These are phyloP conservation scores for Gremmenia infestans DNA, from an alignment of 2,329 filamentous ascomycete genomes.

Conservation along the genomic window DNA sequence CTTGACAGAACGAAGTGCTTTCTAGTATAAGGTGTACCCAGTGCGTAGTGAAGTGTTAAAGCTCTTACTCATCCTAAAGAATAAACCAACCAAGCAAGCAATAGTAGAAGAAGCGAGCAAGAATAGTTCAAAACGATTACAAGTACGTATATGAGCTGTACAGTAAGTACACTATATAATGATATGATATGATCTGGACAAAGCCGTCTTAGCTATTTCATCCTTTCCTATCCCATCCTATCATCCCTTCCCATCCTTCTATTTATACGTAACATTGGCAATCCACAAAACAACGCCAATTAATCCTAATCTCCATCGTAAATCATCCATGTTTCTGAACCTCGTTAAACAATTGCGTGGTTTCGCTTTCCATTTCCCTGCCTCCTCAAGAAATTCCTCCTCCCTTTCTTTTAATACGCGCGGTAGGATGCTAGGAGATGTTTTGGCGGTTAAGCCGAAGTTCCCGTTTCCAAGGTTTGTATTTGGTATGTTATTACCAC, in stretches of 20 bases:
- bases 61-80: no score
- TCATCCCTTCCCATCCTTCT: neutral
- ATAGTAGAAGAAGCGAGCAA: no score
- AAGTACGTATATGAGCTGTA: no score
- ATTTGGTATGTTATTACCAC: neutral
- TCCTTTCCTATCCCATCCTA: neutral
- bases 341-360: neutral
- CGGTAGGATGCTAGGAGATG: neutral
- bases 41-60: no score
- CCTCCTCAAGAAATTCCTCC: neutral
- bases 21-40: no score
- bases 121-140: no score
- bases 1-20: no score
- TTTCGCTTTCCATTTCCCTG: neutral
- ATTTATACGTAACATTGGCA: slow-evolving; percentile 17
- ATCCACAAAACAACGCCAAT: slow-evolving; percentile 14
- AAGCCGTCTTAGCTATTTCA: no score
- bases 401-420: neutral
- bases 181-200: no score
- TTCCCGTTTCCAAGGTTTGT: neutral
- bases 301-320: slow-evolving; percentile 12
- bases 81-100: no score
- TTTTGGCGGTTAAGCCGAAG: neutral
- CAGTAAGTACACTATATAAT: no score
- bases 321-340: neutral